These are phyloP conservation scores for Rhododendron ferrugineum DNA, from an alignment of 148 eudicot genomes.

Conservation along the genomic window DNA sequence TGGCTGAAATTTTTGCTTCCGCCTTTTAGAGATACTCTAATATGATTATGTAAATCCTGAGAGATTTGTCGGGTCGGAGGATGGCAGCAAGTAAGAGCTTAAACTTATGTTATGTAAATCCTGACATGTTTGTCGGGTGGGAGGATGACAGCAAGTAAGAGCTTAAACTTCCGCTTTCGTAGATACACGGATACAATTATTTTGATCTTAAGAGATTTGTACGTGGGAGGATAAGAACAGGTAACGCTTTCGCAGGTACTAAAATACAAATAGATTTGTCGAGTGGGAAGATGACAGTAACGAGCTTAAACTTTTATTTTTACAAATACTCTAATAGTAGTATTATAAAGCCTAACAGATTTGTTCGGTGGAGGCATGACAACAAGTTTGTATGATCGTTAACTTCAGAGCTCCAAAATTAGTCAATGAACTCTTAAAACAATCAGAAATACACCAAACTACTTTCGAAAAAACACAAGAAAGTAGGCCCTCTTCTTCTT, in stretches of 20 bases:
- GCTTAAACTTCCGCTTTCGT: too few species aligned
- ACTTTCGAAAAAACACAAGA: neutral
- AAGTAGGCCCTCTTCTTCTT: neutral
- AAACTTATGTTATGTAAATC: neutral
- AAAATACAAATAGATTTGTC: too few species aligned
- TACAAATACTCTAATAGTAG: too few species aligned
- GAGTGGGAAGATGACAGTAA: too few species aligned
- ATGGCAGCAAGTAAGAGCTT: too few species aligned
- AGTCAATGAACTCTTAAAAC: neutral
- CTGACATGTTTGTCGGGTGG: neutral
- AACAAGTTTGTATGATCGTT: neutral
- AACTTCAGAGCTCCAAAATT: neutral
- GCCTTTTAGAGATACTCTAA: neutral
- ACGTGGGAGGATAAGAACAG: neutral
- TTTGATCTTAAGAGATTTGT: too few species aligned
- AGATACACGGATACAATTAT: too few species aligned
- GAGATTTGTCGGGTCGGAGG: neutral
- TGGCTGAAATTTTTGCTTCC: neutral
- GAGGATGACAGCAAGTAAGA: neutral
- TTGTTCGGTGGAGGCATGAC: neutral
- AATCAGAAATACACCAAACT: neutral
- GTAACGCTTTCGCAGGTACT: too few species aligned
- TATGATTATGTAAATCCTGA: neutral
- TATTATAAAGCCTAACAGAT: too few species aligned
- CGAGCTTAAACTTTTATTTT: neutral